These are phyloP conservation scores for Wallacemonas sp. DNA, from an alignment of 208 protist genomes.

Conservation along the genomic window DNA sequence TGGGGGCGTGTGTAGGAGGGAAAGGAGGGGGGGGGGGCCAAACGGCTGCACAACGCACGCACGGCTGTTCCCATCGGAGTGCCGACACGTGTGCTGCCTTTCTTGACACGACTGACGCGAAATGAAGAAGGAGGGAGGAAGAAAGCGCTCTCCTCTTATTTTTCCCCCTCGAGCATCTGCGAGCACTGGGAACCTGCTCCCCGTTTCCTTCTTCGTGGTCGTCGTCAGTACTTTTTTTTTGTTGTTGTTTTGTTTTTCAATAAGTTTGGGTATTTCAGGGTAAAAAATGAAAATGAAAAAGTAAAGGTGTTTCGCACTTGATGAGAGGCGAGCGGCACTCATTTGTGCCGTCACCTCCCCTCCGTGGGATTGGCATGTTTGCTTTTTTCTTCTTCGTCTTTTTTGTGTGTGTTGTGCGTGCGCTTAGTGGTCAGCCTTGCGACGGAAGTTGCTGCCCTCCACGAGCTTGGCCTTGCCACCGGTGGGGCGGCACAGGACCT, in stretches of 20 bases:
- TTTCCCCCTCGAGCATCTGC: too few species aligned
- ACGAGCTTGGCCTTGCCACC: conserved; percentile 97
- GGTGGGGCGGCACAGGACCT: conserved; percentile 97
- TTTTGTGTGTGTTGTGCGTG: background rate
- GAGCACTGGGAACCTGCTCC: too few species aligned
- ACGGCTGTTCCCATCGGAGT: too few species aligned
- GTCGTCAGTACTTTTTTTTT: conserved; percentile 26
- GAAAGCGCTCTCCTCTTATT: background rate
- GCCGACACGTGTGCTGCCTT: too few species aligned
- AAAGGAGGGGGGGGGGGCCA: too few species aligned
- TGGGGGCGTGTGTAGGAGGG: too few species aligned
- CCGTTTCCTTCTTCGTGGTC: too few species aligned
- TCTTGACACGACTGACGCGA: too few species aligned
- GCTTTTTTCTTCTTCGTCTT: too few species aligned
- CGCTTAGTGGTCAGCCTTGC: conserved; percentile 93
- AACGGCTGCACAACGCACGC: too few species aligned
- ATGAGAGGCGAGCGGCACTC: background rate
- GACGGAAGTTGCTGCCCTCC: conserved; percentile 95
- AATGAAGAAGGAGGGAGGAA: background rate
- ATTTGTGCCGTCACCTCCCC: too few species aligned
- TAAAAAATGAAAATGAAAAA: conserved; percentile 17
- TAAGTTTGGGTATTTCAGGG: background rate
- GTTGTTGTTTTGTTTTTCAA: conserved; percentile 19
- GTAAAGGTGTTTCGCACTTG: conserved; percentile 14
- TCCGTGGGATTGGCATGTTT: too few species aligned